These are phyloP conservation scores for Termitomyces sp. DNA, from an alignment of 768 basidiomycete genomes.

Conservation along the genomic window DNA sequence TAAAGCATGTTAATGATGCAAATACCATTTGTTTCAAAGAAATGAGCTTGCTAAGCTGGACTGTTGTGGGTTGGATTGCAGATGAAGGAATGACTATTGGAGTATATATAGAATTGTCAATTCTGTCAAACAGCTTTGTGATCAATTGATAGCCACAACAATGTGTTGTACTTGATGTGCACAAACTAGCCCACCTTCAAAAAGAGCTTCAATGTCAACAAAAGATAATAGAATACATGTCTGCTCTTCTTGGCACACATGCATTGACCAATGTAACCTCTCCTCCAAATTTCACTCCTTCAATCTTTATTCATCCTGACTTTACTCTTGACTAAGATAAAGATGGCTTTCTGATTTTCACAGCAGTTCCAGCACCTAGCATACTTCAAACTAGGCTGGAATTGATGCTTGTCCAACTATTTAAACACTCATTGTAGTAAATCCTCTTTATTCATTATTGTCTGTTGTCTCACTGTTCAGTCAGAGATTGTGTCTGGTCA, in stretches of 20 bases:
- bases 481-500: background rate
- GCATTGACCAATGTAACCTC: background rate
- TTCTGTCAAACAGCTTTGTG: too few species aligned
- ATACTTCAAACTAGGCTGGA: background rate
- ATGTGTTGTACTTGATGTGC: background rate
- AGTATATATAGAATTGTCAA: background rate
- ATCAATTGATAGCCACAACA: background rate
- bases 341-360: background rate
- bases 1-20: background rate
- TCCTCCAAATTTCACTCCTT: background rate
- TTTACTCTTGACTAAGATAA: background rate
- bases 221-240: background rate
- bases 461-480: background rate
- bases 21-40: background rate
- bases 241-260: background rate
- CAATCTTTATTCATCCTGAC: background rate
- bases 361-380: background rate
- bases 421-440: background rate
- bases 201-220: background rate
- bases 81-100: background rate
- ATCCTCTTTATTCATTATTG: background rate
- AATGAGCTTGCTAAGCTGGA: background rate
- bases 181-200: background rate
- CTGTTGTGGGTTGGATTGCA: background rate
- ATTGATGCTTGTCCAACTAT: background rate